Evolutionary conservation across 306 rosid species (phyloP).

Genomic region (Casuarina cunninghamiana): DNA sequence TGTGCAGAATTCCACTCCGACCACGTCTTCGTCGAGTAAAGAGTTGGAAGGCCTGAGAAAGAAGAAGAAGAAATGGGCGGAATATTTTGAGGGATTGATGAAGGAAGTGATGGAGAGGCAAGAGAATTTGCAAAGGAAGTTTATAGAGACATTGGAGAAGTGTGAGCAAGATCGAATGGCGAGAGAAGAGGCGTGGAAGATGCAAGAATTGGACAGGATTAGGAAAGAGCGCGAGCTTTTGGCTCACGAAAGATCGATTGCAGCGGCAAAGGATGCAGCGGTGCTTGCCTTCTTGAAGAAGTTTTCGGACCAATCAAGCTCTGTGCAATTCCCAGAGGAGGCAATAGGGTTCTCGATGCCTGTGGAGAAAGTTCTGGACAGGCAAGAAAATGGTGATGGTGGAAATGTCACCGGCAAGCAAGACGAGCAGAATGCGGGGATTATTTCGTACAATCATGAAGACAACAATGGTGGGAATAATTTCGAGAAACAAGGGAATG

Average conservation of each 20-base stretch:
- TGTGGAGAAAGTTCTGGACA: constrained; percentile 19
- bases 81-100: constrained; percentile 61
- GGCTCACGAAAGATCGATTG: constrained; percentile 68
- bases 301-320: constrained; percentile 42
- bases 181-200: constrained; percentile 77
- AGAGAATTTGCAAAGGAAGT: constrained; percentile 60
- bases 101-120: constrained; percentile 68
- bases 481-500: constrained; percentile 32
- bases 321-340: constrained; percentile 32
- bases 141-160: constrained; percentile 63
- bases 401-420: constrained; percentile 31
- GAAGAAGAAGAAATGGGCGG: constrained; percentile 52
- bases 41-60: constrained; percentile 38
- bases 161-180: constrained; percentile 66
- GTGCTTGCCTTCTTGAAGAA: constrained; percentile 61
- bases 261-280: constrained; percentile 77
- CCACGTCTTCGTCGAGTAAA: constrained; percentile 43
- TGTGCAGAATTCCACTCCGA: constrained; percentile 33
- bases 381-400: constrained; percentile 37
- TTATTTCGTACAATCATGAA: constrained; percentile 25
- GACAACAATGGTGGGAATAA: constrained; percentile 23
- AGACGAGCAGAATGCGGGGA: constrained; percentile 32
- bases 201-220: constrained; percentile 59
- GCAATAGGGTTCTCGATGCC: constrained; percentile 14
- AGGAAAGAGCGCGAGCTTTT: constrained; percentile 57